Base-by-base conservation (phyloP, 208 protist species). In the Leishmania gerbilli region DNA sequence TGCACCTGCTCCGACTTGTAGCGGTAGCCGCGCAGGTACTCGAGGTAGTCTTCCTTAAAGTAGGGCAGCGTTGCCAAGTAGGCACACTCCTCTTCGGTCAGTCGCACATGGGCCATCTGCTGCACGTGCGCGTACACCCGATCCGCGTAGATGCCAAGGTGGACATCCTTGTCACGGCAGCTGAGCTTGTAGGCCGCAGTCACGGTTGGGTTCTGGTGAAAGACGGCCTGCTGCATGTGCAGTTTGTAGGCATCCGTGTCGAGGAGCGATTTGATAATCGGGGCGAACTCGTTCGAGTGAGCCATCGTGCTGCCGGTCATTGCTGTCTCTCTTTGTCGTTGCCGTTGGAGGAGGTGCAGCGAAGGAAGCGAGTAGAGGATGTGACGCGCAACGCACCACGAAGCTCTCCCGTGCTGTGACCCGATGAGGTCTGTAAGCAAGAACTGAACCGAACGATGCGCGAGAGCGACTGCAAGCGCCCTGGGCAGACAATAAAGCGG, bases 201-300 rank as follows among this genome's bases (percentile, higher is more conserved):
- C 7, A 95, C 90, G 15, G 78, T 77, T 13, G 86, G 87, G 79
- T 92, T 81, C 49, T 94, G 77, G 79, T 96, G 94, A 76, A 95
- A 93, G 9, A 97, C 91, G 17, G 92, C 94, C 79, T 97, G 94
- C 78, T 97, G 94, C 94, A 97, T 97, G 86, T 97, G 92, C 74
- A 97, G 80, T 79, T 97, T 97, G 85, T 97, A 97, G 51, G 92
- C 92, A 84, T 97, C 94, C 31, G 94, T 97, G 87, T 97, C 94
- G 62, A 97, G 80, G 53, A 97, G 83, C 64, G 94, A 95, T 47
- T 84, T 91, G 74, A 97, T 95, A 68, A 97, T 93, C 1, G 92
- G 92, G n/a, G 37, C 51, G 40, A 82, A 77, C 71, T 84, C 77
- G 79, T 84, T 82, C 40, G 75, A 60, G 76, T 82, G 65, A 8